phyloP scores from a whole-genome alignment of 495 filamentous ascomycete species.

The Trypethelium eluteriae region DNA sequence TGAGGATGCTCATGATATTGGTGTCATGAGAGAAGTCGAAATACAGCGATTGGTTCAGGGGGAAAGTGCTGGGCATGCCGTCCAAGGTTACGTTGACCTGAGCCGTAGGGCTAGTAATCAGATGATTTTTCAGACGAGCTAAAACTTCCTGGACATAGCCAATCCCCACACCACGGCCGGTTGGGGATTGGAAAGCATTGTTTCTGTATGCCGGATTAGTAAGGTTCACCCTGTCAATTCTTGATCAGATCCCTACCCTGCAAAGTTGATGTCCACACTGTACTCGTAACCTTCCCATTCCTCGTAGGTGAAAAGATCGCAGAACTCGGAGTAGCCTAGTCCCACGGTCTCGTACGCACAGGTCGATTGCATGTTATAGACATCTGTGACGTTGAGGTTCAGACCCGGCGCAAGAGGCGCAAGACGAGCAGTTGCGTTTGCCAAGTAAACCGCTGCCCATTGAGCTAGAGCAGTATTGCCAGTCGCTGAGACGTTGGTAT shows the following conservation, averaged over 20 bases:
- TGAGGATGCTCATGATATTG: conserved; percentile 36
- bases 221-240: not conserved
- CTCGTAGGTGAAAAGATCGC: conserved; percentile 48
- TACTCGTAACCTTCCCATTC: conserved; percentile 53
- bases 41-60: conserved; percentile 44
- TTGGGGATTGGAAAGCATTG: conserved; percentile 51
- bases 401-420: conserved; percentile 25
- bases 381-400: conserved; percentile 45
- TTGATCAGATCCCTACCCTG: conserved; percentile 8
- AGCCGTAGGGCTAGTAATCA: conserved; percentile 44
- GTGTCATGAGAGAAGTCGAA: conserved; percentile 35
- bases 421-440: conserved; percentile 45
- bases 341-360: conserved; percentile 54
- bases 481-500: conserved; percentile 18
- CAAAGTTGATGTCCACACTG: conserved; percentile 51
- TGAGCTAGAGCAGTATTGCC: conserved; percentile 31
- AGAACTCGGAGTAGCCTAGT: conserved; percentile 52
- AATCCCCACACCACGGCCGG: conserved; percentile 54
- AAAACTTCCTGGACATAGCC: conserved; percentile 57
- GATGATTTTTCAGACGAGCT: conserved; percentile 50
- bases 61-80: conserved; percentile 43
- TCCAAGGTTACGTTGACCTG: conserved; percentile 52
- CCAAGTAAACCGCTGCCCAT: conserved; percentile 42
- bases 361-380: conserved; percentile 49
- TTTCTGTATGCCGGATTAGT: conserved; percentile 32